These are phyloP conservation scores for Asterophora lycoperdoides DNA, from an alignment of 768 basidiomycete genomes.

Conservation along the genomic window DNA sequence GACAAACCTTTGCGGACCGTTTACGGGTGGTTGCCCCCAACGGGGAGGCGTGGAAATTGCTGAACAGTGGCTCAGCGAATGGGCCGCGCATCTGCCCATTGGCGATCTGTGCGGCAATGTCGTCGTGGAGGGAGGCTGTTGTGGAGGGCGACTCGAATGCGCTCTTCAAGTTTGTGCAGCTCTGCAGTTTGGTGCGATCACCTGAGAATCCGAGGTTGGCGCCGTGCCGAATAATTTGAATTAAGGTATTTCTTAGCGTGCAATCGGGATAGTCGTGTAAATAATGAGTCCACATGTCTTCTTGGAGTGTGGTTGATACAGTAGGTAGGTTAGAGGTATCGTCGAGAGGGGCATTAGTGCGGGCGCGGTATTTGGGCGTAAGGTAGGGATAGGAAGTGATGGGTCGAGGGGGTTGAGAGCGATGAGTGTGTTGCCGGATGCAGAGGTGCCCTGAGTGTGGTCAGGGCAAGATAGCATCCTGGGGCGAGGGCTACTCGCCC, in stretches of 20 bases:
- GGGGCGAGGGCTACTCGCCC: neutral
- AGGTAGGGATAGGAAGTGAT: neutral
- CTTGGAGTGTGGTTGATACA: conserved; percentile 14
- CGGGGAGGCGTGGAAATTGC: conserved; percentile 21
- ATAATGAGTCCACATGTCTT: conserved; percentile 19
- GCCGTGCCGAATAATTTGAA: conserved; percentile 25
- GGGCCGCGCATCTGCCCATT: conserved; percentile 20
- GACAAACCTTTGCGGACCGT: conserved; percentile 19
- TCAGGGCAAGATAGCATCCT: neutral
- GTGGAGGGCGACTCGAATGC: conserved; percentile 16
- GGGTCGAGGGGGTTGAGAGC: neutral
- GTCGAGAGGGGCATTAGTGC: conserved; percentile 12
- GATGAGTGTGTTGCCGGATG: no score
- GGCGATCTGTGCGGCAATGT: conserved; percentile 7
- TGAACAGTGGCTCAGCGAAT: conserved; percentile 15
- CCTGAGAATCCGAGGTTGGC: conserved; percentile 23
- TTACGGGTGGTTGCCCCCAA: conserved; percentile 22
- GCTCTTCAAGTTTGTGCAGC: conserved; percentile 24
- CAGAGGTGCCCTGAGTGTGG: no score
- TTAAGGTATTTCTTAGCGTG: conserved; percentile 20
- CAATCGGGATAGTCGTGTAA: conserved; percentile 26
- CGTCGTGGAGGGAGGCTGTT: no score
- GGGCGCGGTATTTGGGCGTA: conserved; percentile 24
- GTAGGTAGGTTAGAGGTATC: neutral
- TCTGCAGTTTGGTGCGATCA: conserved; percentile 6